Evolutionary conservation across 495 filamentous ascomycete species (phyloP), one percentile per base, ranked within the genome.

Genomic region (Aspergillus olivimuriae): DNA sequence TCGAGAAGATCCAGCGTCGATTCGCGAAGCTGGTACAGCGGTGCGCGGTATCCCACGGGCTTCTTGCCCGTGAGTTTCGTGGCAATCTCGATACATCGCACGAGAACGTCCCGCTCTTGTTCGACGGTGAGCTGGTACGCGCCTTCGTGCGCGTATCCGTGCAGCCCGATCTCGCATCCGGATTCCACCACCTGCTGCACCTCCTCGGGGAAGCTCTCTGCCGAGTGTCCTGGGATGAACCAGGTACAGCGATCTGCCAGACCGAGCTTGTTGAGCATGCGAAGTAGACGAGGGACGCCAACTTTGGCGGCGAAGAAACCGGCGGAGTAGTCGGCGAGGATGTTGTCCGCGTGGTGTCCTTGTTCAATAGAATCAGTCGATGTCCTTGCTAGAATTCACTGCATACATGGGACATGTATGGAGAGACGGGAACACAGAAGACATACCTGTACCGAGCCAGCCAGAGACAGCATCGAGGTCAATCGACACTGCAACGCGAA

Each of bases 201-300:
- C 44, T 76, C 65, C 1, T 68, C 60, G 0, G 75, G 77, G 53
- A 82, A 83, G 11, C 68, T 78, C 46, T 83, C 80, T 41, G 76
- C 67, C 1, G 74, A 77, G 55, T 83, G 79, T 6, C 80, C 78
- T 0, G 80, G 80, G 16, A 83, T 71, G 49, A 81, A 82, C 80
- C 80, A 83, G 3, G 79, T 80, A 14, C 76, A 65, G 21, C 71
- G 70, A 4, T 75, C 61, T 4, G 71, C 58, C 26, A 82, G 68
- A 8, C 53, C 53, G 31, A 74, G 66, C 49, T 76, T 78, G 21
- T 69, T 63, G 47, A 83, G 70, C 36, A 83, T 63, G 31, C 73
- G 76, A 4, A 83, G 55, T 11, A 83, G 58, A 17, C 80, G 72
- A 1, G 73, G 75, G 9, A 79, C 78, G 37, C 79, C 80, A 11